Evolutionary conservation across 352 stramenopile genomes (phyloP).

Genomic region (Pythium rishiriense): DNA sequence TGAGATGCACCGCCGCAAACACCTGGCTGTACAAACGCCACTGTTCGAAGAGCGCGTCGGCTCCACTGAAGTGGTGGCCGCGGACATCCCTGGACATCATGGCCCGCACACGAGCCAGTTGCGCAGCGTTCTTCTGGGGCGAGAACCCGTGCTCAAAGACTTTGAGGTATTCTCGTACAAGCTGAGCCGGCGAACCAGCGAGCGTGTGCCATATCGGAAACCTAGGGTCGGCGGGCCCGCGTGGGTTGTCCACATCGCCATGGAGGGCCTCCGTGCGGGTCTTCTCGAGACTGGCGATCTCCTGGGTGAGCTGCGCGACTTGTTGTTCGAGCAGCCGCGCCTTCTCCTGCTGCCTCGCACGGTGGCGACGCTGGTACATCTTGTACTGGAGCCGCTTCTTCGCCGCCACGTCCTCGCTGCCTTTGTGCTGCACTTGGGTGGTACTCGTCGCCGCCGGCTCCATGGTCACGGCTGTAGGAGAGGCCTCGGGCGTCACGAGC

Average conservation of each 20-base stretch:
- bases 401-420: conserved; percentile 33
- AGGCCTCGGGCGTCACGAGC: not conserved
- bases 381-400: conserved; percentile 58
- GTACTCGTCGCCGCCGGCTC: too few species aligned
- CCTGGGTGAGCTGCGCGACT: conserved; percentile 39
- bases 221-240: not conserved
- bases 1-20: conserved; percentile 1
- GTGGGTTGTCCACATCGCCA: not conserved
- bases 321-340: conserved; percentile 39
- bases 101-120: conserved; percentile 37
- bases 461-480: not conserved
- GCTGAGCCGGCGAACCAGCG: conserved; percentile 32
- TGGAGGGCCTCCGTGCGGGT: not conserved
- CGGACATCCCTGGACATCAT: conserved; percentile 1
- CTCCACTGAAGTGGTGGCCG: not conserved
- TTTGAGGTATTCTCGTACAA: conserved; percentile 55
- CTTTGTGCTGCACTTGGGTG: conserved; percentile 28
- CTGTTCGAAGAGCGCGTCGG: conserved; percentile 8
- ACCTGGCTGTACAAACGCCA: conserved; percentile 6
- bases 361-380: conserved; percentile 65
- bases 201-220: conserved; percentile 1
- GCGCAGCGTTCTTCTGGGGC: conserved; percentile 22
- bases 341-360: conserved; percentile 64
- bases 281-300: conserved; percentile 21
- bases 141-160: conserved; percentile 39